Conservation (phyloP, 2,329 filamentous ascomycete species). For the Claviceps purpurea region DNA sequence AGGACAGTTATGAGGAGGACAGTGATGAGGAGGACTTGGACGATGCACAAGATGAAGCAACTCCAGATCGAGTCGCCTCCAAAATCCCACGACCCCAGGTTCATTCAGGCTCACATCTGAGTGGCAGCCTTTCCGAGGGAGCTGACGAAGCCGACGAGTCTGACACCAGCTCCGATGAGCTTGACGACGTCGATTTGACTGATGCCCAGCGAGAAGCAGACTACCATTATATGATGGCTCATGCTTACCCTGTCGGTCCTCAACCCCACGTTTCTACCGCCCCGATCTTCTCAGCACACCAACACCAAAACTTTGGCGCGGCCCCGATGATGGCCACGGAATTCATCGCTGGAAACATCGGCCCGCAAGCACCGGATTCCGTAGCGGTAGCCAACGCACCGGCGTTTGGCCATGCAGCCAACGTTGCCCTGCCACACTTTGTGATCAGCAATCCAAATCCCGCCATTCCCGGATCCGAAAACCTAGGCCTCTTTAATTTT, state of each 20-base stretch:
- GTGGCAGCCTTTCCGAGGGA: not conserved
- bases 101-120: not conserved
- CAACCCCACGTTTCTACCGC: not conserved
- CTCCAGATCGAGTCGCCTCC: slow-evolving; percentile 8
- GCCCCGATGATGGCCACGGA: not conserved
- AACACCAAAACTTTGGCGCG: not conserved
- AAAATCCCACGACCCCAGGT: not conserved
- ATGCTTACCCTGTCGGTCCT: slow-evolving; percentile 1
- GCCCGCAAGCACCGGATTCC: not conserved
- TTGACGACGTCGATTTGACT: not conserved
- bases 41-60: slow-evolving; percentile 21
- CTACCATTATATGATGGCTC: slow-evolving; percentile 4
- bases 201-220: slow-evolving; percentile 5
- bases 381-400: slow-evolving; percentile 1
- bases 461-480: slow-evolving; percentile 31
- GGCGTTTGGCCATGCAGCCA: not conserved
- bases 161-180: not conserved
- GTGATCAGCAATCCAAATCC: slow-evolving; percentile 21
- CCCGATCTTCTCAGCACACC: not conserved
- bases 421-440: slow-evolving; percentile 7
- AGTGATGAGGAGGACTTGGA: slow-evolving; percentile 20
- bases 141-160: not conserved
- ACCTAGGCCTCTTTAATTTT: slow-evolving; percentile 36
- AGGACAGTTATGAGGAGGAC: slow-evolving; percentile 15
- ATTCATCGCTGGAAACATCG: not conserved